Evolutionary conservation across 2,329 filamentous ascomycete species (phyloP), one percentile per base, ranked within the genome.

Genomic region (Colletotrichum euphorbiae): DNA sequence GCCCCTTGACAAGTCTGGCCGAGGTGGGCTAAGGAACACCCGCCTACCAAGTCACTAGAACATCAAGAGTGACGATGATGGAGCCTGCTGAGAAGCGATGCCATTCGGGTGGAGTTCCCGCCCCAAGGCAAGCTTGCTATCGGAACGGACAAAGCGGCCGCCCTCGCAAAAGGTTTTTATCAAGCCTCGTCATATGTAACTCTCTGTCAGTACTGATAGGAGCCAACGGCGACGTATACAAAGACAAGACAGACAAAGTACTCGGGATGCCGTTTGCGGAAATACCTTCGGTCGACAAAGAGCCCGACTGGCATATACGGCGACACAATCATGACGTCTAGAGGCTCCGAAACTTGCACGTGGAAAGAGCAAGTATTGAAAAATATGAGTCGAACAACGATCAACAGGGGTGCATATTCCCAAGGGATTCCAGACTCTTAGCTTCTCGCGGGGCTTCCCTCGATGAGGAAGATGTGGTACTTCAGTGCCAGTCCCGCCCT

Each of bases 391-490:
- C 48, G 8, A 52, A 7, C 24, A 31, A 13, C 28, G 48, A 67
- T 58, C 28, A 46, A 58, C 38, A 38, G 59, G 12, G 6, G 62
- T n/a, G 7, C 45, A 28, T 38, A 48, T 11, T 17, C 17, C 13
- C 50, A 19, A 24, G n/a, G 28, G 38, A n/a, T 13, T 24, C 11
- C 21, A 12, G 17, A 8, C 38, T 48, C 59, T 33, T 24, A 28
- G 38, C 40, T 43, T 31, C 24, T 67, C 51, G 43, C 51, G 46
- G 52, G 52, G 52, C 52, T 64, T 64, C 45, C 28, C 52, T 15
- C 31, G 42, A 51, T 8, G 36, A 58, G 51, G 28, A 67, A 46
- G 21, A 33, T 21, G 15, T n/a, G 17, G 11, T 33, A 33, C 8
- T 28, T 45, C n/a, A n/a, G 31, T n/a, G 3, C 33, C 6, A 28